phyloP scores from a whole-genome alignment of 2,329 filamentous ascomycete genomes.

The Sporothrix mexicana region DNA sequence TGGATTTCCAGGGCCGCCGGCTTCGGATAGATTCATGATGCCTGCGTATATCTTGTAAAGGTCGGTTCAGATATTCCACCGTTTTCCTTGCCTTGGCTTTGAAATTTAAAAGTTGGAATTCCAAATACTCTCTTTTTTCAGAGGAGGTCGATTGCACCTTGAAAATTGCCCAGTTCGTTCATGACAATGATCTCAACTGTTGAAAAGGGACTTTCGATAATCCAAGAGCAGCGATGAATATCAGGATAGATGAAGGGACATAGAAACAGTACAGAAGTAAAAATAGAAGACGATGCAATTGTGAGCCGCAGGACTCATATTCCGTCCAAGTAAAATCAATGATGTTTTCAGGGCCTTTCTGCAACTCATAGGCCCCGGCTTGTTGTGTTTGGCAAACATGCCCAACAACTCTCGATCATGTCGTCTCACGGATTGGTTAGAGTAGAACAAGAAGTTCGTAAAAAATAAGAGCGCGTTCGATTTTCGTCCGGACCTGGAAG shows the following conservation, averaged over 20 bases:
- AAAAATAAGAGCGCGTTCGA: no score
- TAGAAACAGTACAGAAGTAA: no score
- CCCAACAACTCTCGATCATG: no score
- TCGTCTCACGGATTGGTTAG: no score
- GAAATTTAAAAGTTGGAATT: conserved; percentile 1
- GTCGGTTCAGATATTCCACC: not conserved
- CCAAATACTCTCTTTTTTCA: not conserved
- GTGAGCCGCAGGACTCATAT: no score
- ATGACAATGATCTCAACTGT: not conserved
- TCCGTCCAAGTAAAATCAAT: no score
- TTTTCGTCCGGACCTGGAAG: not conserved
- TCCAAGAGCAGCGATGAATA: no score
- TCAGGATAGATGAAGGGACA: not conserved
- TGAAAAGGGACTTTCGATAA: not conserved
- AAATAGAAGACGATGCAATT: no score
- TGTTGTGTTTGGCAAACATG: no score
- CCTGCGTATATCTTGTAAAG: conserved; percentile 1
- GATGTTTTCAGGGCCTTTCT: no score
- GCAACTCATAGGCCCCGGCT: no score
- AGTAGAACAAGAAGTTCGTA: no score
- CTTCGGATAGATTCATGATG: conserved; percentile 3
- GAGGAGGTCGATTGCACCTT: not conserved
- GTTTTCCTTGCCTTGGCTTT: not conserved
- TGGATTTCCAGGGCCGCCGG: not conserved
- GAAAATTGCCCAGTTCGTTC: not conserved